Conservation (phyloP, 2,329 filamentous ascomycete genomes). For the Fusarium hostae region DNA sequence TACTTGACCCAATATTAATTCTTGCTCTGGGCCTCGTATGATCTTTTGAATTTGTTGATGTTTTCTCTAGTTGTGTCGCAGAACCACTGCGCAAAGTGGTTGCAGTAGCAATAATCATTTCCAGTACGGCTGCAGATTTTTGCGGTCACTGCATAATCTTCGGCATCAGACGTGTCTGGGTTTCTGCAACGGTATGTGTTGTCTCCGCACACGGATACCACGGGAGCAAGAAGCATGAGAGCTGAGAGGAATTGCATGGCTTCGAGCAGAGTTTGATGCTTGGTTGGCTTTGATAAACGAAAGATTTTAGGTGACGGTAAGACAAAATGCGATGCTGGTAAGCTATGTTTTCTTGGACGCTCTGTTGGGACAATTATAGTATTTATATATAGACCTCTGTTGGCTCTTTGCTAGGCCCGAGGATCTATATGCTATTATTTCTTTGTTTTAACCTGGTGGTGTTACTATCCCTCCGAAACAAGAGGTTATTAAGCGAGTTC, state of each 20-base stretch:
- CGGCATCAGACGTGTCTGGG: too few relatives aligned
- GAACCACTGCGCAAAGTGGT: background rate
- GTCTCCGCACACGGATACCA: background rate
- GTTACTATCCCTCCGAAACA: background rate
- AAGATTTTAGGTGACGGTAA: background rate
- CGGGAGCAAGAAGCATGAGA: background rate
- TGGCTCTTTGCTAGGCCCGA: background rate
- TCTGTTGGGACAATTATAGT: background rate
- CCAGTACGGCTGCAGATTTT: background rate
- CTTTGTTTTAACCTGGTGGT: background rate
- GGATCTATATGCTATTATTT: rapidly evolving
- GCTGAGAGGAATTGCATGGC: background rate
- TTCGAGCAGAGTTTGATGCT: rapidly evolving
- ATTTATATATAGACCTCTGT: background rate
- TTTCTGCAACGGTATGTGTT: background rate
- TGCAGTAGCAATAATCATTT: background rate
- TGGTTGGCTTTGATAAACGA: rapidly evolving
- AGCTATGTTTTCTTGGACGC: background rate
- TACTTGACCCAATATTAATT: background rate
- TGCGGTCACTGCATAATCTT: rapidly evolving
- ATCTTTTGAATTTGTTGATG: background rate
- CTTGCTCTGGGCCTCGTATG: too few relatives aligned
- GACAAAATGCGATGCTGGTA: background rate
- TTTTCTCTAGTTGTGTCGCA: background rate
- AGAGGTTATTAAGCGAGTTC: background rate